phyloP scores from a whole-genome alignment of 1,284 basidiomycete species.

The Fomitopsis betulina region DNA sequence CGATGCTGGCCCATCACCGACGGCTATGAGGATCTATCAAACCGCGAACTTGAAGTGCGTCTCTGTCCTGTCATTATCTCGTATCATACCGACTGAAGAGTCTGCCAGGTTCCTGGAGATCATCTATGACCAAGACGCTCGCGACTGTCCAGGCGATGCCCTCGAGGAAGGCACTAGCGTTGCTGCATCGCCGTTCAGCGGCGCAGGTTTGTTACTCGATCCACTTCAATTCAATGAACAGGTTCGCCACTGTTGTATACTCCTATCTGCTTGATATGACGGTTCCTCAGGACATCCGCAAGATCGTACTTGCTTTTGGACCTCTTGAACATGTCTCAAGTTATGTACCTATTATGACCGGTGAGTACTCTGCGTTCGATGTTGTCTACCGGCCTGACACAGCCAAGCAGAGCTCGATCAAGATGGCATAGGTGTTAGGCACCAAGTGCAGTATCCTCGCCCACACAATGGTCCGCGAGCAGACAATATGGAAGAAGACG shows the following conservation, averaged over 20 bases:
- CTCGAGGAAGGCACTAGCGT: neutral
- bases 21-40: conserved; percentile 46
- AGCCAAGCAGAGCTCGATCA: neutral
- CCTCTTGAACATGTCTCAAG: conserved; percentile 43
- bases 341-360: conserved; percentile 10
- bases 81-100: neutral
- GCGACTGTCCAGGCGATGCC: conserved; percentile 9
- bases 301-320: conserved; percentile 51
- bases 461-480: conserved; percentile 55
- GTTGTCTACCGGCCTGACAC: neutral
- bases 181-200: conserved; percentile 23
- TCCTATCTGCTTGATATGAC: neutral
- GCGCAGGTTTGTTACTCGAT: conserved; percentile 42
- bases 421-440: neutral
- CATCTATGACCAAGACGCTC: conserved; percentile 53
- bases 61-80: neutral
- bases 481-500: conserved; percentile 48
- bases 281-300: conserved; percentile 38
- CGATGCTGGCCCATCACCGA: conserved; percentile 27
- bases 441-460: conserved; percentile 3
- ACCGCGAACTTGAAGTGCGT: conserved; percentile 42
- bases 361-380: neutral
- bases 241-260: conserved; percentile 30
- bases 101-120: conserved; percentile 46
- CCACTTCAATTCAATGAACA: conserved; percentile 55